These are phyloP conservation scores for Calvatia gigantea DNA, from an alignment of 768 basidiomycete genomes.

Conservation along the genomic window DNA sequence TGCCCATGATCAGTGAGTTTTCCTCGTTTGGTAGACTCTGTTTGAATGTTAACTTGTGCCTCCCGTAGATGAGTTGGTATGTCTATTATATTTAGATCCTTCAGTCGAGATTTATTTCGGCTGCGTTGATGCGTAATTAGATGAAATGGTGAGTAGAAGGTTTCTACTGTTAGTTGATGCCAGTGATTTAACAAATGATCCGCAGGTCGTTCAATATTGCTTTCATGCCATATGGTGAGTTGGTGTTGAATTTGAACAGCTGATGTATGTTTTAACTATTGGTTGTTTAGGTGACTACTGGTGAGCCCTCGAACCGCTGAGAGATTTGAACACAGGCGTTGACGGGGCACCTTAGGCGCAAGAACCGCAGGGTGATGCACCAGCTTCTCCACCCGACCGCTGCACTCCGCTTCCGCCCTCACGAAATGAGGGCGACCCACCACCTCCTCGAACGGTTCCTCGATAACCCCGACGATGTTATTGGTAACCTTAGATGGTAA, in stretches of 20 bases:
- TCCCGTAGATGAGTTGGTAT: constrained; percentile 8
- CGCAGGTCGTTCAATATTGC: constrained; percentile 26
- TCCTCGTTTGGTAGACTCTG: not conserved
- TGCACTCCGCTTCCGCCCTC: constrained; percentile 21
- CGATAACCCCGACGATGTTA: constrained; percentile 17
- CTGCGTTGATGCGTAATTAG: not conserved
- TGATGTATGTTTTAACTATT: not conserved
- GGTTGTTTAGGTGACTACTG: constrained; percentile 17
- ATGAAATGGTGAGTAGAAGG: constrained; percentile 2
- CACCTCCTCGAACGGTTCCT: constrained; percentile 25
- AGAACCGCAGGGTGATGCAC: constrained; percentile 27
- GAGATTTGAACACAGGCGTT: not conserved
- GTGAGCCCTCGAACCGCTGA: constrained; percentile 4
- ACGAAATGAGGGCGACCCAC: constrained; percentile 23
- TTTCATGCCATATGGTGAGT: constrained; percentile 28
- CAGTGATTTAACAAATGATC: constrained; percentile 4
- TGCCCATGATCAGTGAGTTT: constrained; percentile 19
- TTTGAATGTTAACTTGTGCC: not conserved
- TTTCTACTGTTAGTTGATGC: not conserved
- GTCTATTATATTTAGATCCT: not conserved
- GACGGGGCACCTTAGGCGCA: constrained; percentile 26
- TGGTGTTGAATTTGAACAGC: constrained; percentile 2
- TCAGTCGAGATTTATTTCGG: too few relatives aligned
- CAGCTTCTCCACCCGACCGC: constrained; percentile 27
- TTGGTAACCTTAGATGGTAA: constrained; percentile 4